Evolutionary conservation across 1,284 basidiomycete species (phyloP), one percentile per base, ranked within the genome.

Genomic region (Bjerkandera adusta): DNA sequence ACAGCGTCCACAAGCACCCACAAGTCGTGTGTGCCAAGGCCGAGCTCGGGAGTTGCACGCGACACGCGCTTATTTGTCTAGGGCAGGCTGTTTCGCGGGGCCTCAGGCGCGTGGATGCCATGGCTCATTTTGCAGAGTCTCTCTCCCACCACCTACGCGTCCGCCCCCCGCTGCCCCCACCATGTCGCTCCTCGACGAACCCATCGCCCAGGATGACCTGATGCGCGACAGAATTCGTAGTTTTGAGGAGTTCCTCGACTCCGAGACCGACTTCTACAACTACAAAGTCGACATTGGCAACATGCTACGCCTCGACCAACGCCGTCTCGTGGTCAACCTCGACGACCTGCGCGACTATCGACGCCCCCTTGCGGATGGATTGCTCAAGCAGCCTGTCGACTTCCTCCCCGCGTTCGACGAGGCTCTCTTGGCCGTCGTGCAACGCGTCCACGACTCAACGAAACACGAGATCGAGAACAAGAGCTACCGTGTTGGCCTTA

Each of bases 271-370:
- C 50, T 59, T 79, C 18, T 83, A 84, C 71, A 91, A 92, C 69
- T 98, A 99, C 71, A 82, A 83, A 57, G 86, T 94, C 60, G 86
- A 89, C 47, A 88, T 97, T 57, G 77, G 80, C 40, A 81, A 83
- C 56, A 88, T 99, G 86, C 77, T 99, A 35, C 83, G 89, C 47
- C 74, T 81, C 25, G 88, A 92, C 59, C 83, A 88, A 61, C 86
- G 92, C 57, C 85, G 97, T 59, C 84, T 99, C 60, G 85, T 97
- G 60, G 83, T 99, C 66, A 99, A 97, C 69, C 78, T 99, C 57
- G 96, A 99, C 69, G 94, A 99, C 69, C 71, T 99, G 56, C 87
- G 97, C 66, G 91, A 94, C 68, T 95, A 95, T 67, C 84, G 92
- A 65, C 84, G 94, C 63, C 83, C 89, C 48, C 88, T 76, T 47